Percentiles rank a stretch among this genome's conserved stretches.
These are phyloP conservation scores for Westerdykella aurantiaca DNA, from an alignment of 2,329 filamentous ascomycete genomes.

Conservation along the genomic window DNA sequence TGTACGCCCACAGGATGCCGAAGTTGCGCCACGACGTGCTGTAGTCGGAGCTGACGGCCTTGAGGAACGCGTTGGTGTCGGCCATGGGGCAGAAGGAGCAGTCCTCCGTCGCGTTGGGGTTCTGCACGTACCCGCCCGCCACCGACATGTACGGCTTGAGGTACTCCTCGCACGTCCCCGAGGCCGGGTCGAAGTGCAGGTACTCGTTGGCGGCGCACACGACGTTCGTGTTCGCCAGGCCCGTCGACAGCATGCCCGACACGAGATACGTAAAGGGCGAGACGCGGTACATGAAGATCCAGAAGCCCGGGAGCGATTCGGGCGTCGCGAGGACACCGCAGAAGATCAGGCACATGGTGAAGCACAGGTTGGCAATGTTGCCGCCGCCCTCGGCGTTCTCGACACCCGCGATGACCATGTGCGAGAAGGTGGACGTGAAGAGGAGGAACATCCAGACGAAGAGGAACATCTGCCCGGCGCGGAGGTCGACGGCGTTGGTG, in stretches of 20 bases:
- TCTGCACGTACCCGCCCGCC: constrained; percentile 34
- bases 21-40: constrained; percentile 49
- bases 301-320: constrained; percentile 62
- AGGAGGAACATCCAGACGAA: constrained; percentile 69
- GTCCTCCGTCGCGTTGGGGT: constrained; percentile 27
- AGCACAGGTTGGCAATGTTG: constrained; percentile 69
- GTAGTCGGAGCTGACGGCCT: constrained; percentile 40
- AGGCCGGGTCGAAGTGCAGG: constrained; percentile 58
- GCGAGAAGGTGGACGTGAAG: constrained; percentile 75
- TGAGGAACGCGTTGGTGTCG: constrained; percentile 42
- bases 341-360: constrained; percentile 69
- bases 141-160: constrained; percentile 27
- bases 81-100: constrained; percentile 41
- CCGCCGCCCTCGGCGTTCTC: constrained; percentile 69
- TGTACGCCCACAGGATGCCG: constrained; percentile 50
- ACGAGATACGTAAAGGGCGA: constrained; percentile 81
- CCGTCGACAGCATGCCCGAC: constrained; percentile 63
- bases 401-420: constrained; percentile 69
- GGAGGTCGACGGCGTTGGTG: constrained; percentile 57
- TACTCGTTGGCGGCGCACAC: constrained; percentile 65
- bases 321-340: constrained; percentile 66
- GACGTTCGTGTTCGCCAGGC: constrained; percentile 61
- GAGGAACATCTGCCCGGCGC: constrained; percentile 74
- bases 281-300: constrained; percentile 78
- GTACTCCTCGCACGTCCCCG: constrained; percentile 42